Base-by-base conservation (phyloP, 768 basidiomycete genomes). In the Amanita muscaria region DNA sequence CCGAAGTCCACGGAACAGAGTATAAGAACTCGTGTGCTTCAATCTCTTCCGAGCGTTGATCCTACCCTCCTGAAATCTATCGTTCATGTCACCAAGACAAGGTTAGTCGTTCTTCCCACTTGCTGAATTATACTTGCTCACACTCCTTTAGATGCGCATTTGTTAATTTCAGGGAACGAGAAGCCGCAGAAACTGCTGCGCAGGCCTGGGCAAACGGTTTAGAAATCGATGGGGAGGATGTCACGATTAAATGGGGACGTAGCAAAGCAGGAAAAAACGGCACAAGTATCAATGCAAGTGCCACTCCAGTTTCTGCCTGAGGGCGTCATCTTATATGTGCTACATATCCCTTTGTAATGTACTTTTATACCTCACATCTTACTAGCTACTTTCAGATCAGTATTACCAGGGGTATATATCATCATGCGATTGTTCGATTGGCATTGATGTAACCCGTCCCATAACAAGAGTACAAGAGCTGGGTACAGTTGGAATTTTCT, bases 381-480 rank as follows among this genome's bases (percentile, higher is more conserved):
- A 7, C n/a, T n/a, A n/a, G n/a, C n/a, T n/a, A n/a, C n/a, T n/a
- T n/a, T n/a, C n/a, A n/a, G n/a, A n/a, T n/a, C n/a, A n/a, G n/a
- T n/a, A n/a, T n/a, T n/a, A 47, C 29, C 43, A 44, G 38, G 27
- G 31, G 27, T n/a, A 49, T 25, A 46, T 4, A 15, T n/a, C 16
- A 15, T 64, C 65, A 88, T 16, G 80, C 82, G 46, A 91, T 62
- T 21, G 83, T 73, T 53, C 86, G 72, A 60, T 89, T 91, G 45
- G 83, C 79, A 60, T 98, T 99, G 49, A 88, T 68, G 59, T 92
- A 92, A 35, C 96, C 94, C 18, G 82, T 79, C 9, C 94, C 94
- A 50, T 92, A 88, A 59, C 94, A 97, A 5, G 89, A 89, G 61
- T 91, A 83, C 37, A 89, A 45, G 11, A 88, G 74, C 49, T 89